These are phyloP conservation scores for Linnemannia zychae DNA, from an alignment of 192 early-diverging fungal genomes.

Conservation along the genomic window DNA sequence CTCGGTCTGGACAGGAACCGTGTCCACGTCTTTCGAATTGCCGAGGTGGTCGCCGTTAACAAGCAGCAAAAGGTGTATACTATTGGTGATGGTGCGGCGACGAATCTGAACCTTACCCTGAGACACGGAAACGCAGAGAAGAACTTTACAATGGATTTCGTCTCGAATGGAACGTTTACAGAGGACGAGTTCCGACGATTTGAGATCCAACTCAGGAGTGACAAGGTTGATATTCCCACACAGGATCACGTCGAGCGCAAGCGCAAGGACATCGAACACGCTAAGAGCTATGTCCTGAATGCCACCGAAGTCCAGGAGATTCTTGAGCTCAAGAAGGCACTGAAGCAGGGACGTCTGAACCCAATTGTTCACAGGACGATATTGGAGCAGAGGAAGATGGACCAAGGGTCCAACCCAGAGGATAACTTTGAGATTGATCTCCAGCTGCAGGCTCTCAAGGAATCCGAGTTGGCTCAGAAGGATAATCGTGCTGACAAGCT, in stretches of 20 bases:
- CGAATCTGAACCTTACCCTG: slow-evolving; percentile 75
- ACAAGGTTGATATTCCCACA: slow-evolving; percentile 62
- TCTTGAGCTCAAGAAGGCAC: slow-evolving; percentile 68
- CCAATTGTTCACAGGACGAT: slow-evolving; percentile 43
- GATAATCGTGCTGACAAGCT: slow-evolving; percentile 51
- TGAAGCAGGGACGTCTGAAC: slow-evolving; percentile 45
- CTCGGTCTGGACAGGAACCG: slow-evolving; percentile 71
- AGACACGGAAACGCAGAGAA: slow-evolving; percentile 79
- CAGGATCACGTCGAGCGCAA: slow-evolving; percentile 68
- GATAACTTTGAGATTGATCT: slow-evolving; percentile 68
- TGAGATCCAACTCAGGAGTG: slow-evolving; percentile 62
- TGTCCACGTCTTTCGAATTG: slow-evolving; percentile 69
- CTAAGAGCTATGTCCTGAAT: slow-evolving; percentile 71
- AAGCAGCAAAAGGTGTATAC: slow-evolving; percentile 70
- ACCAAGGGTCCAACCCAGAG: slow-evolving; percentile 55
- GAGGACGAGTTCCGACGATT: slow-evolving; percentile 74
- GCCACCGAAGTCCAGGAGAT: slow-evolving; percentile 75
- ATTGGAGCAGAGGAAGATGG: slow-evolving; percentile 52
- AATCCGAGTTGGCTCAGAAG: slow-evolving; percentile 31
- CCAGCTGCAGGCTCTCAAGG: slow-evolving; percentile 51
- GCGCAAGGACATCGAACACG: slow-evolving; percentile 65
- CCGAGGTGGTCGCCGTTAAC: slow-evolving; percentile 30
- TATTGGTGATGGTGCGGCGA: slow-evolving; percentile 66
- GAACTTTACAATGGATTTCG: slow-evolving; percentile 79
- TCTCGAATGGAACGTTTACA: slow-evolving; percentile 81